Evolutionary conservation across 305 asterid genomes (phyloP).

Genomic region (Solanum hybrid): DNA sequence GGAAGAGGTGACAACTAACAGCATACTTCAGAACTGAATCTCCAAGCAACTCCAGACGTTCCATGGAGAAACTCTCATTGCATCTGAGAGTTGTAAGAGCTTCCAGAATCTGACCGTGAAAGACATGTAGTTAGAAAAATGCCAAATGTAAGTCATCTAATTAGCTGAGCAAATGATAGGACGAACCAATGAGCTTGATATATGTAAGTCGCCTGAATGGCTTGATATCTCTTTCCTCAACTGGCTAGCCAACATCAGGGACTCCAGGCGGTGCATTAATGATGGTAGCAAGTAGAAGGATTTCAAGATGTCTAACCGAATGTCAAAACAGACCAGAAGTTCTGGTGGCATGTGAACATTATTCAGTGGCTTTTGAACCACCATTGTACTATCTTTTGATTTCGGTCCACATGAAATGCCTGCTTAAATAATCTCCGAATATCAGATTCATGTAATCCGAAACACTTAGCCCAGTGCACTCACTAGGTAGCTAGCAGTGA

Average conservation of each 20-base stretch:
- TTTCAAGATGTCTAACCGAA: conserved; percentile 49
- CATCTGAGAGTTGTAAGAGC: conserved; percentile 84
- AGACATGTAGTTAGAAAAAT: conserved; percentile 8
- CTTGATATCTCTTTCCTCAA: conserved; percentile 58
- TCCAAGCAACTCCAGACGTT: conserved; percentile 93
- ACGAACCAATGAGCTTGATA: conserved; percentile 75
- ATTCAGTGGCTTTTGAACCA: conserved; percentile 39
- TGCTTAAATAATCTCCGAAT: conserved; percentile 10
- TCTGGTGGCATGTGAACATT: conserved; percentile 85
- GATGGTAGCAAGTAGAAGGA: conserved; percentile 92
- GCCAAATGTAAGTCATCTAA: neutral
- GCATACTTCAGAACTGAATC: conserved; percentile 84
- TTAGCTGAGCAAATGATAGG: neutral
- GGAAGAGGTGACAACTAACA: conserved; percentile 68
- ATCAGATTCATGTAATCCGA: conserved; percentile 2
- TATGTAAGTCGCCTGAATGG: conserved; percentile 26
- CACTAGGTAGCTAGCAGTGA: neutral
- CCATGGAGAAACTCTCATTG: conserved; percentile 85
- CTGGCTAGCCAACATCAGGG: conserved; percentile 91
- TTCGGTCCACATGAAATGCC: conserved; percentile 24
- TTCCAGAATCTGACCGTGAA: conserved; percentile 61
- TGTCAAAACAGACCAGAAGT: conserved; percentile 62
- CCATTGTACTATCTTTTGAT: conserved; percentile 14
- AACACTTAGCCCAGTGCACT: neutral
- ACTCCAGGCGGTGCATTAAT: conserved; percentile 79